These are phyloP conservation scores for Pythium coloratum DNA, from an alignment of 352 stramenopile genomes.

Conservation along the genomic window DNA sequence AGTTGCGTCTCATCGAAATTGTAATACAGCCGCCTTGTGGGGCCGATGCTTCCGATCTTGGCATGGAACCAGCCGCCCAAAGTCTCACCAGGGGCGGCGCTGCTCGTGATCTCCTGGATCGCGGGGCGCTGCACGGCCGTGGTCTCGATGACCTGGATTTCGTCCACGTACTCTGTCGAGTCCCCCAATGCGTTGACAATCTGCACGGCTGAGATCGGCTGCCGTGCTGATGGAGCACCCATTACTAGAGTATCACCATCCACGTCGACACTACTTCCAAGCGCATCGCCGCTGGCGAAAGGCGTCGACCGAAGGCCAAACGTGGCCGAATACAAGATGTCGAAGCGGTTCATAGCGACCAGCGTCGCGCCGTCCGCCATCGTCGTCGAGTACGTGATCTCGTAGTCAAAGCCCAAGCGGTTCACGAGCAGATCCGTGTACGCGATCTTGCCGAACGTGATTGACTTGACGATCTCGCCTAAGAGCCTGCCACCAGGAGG, in stretches of 20 bases:
- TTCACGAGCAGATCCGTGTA: constrained; percentile 79
- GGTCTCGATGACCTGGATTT: constrained; percentile 71
- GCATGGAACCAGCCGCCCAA: constrained; percentile 77
- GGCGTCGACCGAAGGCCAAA: constrained; percentile 67
- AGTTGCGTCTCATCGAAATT: constrained; percentile 73
- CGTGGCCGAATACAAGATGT: constrained; percentile 70
- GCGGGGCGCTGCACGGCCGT: constrained; percentile 53
- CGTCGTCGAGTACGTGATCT: constrained; percentile 53
- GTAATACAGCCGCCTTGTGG: constrained; percentile 58
- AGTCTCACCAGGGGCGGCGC: constrained; percentile 57
- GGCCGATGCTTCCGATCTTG: constrained; percentile 49
- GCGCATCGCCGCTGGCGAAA: constrained; percentile 50
- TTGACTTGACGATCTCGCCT: constrained; percentile 37
- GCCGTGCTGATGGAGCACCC: constrained; percentile 55
- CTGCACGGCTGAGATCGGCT: constrained; percentile 68
- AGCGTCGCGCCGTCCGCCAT: constrained; percentile 38
- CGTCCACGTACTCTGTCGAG: constrained; percentile 51
- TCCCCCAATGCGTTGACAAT: constrained; percentile 62
- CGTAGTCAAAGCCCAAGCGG: constrained; percentile 69
- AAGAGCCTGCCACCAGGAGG: constrained; percentile 60
- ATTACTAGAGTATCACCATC: constrained; percentile 68
- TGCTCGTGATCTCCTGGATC: constrained; percentile 72
- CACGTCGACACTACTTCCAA: constrained; percentile 71
- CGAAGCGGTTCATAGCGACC: constrained; percentile 51
- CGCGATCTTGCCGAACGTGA: constrained; percentile 57